Evolutionary conservation across 2,329 filamentous ascomycete genomes (phyloP).

Genomic region (Fusarium sp.): DNA sequence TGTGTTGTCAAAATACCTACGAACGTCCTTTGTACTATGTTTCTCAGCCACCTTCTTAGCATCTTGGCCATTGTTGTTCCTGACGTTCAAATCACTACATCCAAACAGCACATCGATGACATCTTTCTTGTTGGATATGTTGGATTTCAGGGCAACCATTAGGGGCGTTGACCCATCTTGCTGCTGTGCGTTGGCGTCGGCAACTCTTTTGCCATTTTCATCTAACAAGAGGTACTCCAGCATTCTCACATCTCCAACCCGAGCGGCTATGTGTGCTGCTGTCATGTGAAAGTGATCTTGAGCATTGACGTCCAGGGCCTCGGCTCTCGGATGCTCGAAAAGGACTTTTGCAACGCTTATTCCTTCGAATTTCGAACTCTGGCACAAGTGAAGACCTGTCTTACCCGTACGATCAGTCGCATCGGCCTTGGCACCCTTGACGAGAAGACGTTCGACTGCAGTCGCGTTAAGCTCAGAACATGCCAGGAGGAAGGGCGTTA

Average conservation of each 20-base stretch:
- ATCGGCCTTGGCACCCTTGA: background rate
- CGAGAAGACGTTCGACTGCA: background rate
- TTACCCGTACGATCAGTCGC: background rate
- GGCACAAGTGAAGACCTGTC: background rate
- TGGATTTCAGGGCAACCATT: background rate
- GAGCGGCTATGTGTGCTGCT: background rate
- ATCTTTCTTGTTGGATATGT: background rate
- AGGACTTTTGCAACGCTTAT: background rate
- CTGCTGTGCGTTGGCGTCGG: background rate
- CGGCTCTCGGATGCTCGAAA: accelerated
- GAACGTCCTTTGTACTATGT: background rate
- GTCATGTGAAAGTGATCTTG: background rate
- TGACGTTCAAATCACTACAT: background rate
- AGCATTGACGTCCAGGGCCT: background rate
- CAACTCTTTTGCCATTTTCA: background rate
- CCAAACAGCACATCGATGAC: background rate
- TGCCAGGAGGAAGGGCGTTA: background rate
- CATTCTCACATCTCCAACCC: background rate
- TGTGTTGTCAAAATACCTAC: background rate
- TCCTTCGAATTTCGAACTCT: background rate
- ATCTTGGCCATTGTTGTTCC: background rate
- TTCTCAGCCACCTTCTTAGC: background rate
- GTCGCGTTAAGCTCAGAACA: accelerated
- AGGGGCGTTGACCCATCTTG: background rate
- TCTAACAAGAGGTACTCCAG: background rate